A percentile compares a stretch with the other conserved stretches of the same genome.
Evolutionary conservation across 345 rosid species (phyloP).

Genomic region (Cardamine chenopodiifolia): DNA sequence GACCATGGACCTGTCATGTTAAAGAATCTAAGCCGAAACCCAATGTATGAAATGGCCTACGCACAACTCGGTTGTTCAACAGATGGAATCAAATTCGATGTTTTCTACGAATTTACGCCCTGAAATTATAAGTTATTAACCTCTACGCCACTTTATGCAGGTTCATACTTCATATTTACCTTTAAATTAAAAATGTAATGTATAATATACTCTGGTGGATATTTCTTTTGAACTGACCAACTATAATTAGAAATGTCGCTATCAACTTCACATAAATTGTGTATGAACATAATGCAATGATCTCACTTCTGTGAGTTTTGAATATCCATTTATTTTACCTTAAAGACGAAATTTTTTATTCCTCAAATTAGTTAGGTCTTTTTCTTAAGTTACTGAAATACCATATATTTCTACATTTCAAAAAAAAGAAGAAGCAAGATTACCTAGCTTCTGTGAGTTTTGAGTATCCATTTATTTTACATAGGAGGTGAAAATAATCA

Average conservation of each 20-base stretch:
- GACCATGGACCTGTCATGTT: too few relatives aligned
- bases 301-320: background rate
- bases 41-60: background rate
- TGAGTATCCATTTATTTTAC: background rate
- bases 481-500: too few relatives aligned
- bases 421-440: too few relatives aligned
- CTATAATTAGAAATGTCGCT: background rate
- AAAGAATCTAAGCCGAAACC: background rate
- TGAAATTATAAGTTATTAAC: background rate
- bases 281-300: background rate
- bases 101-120: too few relatives aligned
- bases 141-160: background rate
- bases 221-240: background rate
- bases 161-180: too few relatives aligned
- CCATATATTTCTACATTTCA: background rate
- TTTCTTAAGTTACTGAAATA: background rate
- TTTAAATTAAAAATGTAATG: background rate
- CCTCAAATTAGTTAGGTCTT: background rate
- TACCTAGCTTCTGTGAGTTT: background rate
- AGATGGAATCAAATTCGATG: too few relatives aligned
- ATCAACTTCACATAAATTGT: background rate
- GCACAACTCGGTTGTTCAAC: background rate
- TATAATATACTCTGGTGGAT: too few relatives aligned
- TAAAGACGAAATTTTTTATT: too few relatives aligned
- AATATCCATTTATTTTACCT: background rate